Conservation (phyloP, 768 basidiomycete genomes). For the Lactifluus rugatus region DNA sequence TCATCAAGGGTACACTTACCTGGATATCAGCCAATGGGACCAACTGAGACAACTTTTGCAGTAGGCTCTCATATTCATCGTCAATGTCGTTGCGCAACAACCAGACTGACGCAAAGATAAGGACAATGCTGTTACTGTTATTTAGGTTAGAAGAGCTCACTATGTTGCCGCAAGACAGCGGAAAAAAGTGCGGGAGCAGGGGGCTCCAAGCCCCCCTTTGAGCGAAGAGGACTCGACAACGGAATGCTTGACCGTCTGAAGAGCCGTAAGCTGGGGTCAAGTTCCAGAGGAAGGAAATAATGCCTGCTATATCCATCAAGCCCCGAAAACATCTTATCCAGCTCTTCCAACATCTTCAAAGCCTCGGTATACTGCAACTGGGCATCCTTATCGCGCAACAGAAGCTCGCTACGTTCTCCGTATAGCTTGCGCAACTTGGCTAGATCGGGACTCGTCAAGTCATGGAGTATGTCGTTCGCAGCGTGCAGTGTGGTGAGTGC, state of each 20-base stretch:
- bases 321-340: slow-evolving; percentile 44
- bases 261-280: neutral
- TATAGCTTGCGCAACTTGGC: slow-evolving; percentile 48
- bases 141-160: slow-evolving; percentile 34
- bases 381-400: slow-evolving; percentile 37
- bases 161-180: slow-evolving; percentile 53
- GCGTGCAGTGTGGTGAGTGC: slow-evolving; percentile 45
- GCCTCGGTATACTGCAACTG: slow-evolving; percentile 47
- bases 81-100: slow-evolving; percentile 48
- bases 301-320: slow-evolving; percentile 37
- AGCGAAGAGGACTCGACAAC: neutral
- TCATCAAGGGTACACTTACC: slow-evolving; percentile 28
- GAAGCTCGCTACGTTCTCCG: slow-evolving; percentile 42
- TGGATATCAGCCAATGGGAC: slow-evolving; percentile 50
- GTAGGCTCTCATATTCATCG: slow-evolving; percentile 41
- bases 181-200: slow-evolving; percentile 54
- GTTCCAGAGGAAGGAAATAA: slow-evolving; percentile 26
- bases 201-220: slow-evolving; percentile 30
- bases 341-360: slow-evolving; percentile 47
- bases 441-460: slow-evolving; percentile 44
- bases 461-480: slow-evolving; percentile 38
- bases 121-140: neutral
- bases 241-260: slow-evolving; percentile 17
- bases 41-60: slow-evolving; percentile 48
- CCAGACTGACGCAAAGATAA: slow-evolving; percentile 42